phyloP scores from a whole-genome alignment of 257 asterid species.

The Galeopsis tetrahit region DNA sequence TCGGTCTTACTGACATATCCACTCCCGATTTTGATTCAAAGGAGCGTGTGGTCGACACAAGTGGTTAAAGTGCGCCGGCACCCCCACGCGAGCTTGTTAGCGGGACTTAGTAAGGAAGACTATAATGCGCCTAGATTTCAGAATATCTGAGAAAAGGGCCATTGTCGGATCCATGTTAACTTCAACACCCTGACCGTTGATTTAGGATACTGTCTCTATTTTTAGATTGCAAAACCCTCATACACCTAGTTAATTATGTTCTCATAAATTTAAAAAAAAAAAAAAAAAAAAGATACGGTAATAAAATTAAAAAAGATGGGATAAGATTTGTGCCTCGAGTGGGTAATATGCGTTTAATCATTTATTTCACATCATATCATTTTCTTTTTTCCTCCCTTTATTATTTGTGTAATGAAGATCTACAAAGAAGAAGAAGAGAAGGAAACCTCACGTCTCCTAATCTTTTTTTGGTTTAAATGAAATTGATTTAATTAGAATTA shows the following conservation, averaged over 20 bases:
- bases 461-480: conserved; percentile 20
- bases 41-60: conserved; percentile 44
- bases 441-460: conserved; percentile 42
- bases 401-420: conserved; percentile 33
- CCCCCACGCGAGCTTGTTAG: conserved; percentile 56
- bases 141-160: conserved; percentile 36
- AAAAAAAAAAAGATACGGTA: conserved; percentile 7
- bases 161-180: conserved; percentile 47
- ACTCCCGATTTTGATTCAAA: not conserved
- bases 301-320: conserved; percentile 36
- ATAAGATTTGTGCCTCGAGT: conserved; percentile 56
- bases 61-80: conserved; percentile 50
- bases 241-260: conserved; percentile 18
- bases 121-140: conserved; percentile 46
- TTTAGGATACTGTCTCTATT: conserved; percentile 52
- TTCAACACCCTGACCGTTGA: conserved; percentile 58
- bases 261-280: not conserved
- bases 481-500: not conserved
- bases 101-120: conserved; percentile 33
- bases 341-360: conserved; percentile 62
- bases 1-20: not conserved
- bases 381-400: conserved; percentile 39
- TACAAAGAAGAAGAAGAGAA: conserved; percentile 37
- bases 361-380: conserved; percentile 56
- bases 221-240: conserved; percentile 33